Evolutionary conservation across 805 yeast genomes (phyloP).

Genomic region (Candida tibetensis): DNA sequence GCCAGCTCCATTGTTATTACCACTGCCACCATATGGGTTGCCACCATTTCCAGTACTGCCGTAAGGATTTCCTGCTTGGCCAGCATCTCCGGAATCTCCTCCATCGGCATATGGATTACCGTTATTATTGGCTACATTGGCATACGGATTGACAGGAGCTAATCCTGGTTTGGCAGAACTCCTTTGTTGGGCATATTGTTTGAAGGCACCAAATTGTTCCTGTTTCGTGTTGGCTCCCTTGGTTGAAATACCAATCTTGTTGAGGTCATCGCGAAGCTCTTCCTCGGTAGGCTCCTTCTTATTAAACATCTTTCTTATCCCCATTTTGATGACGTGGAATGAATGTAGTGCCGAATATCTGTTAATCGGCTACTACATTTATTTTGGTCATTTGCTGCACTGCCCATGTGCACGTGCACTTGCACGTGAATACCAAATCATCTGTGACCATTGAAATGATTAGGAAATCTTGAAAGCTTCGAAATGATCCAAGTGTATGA

Average conservation of each 20-base stretch:
- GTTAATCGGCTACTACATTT: too few relatives aligned
- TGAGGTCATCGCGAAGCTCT: conserved; percentile 42
- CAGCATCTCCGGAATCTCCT: background rate
- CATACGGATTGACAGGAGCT: conserved; percentile 43
- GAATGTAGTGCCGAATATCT: too few relatives aligned
- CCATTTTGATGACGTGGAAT: conserved; percentile 31
- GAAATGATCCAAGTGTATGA: too few relatives aligned
- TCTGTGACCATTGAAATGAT: too few relatives aligned
- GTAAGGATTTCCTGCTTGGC: conserved; percentile 6
- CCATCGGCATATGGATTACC: conserved; percentile 5
- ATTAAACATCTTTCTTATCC: conserved; percentile 44
- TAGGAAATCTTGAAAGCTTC: too few relatives aligned
- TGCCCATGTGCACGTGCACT: too few relatives aligned
- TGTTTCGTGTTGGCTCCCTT: conserved; percentile 29
- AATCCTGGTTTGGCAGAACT: conserved; percentile 32
- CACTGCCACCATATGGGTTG: conserved; percentile 6
- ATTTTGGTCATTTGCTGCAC: too few relatives aligned
- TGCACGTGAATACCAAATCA: too few relatives aligned
- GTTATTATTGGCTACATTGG: conserved; percentile 19
- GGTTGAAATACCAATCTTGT: conserved; percentile 41
- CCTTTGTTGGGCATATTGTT: conserved; percentile 46
- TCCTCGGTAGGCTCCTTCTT: conserved; percentile 51
- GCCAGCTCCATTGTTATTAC: background rate
- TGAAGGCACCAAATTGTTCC: conserved; percentile 52
- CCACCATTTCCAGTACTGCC: conserved; percentile 3